Conservation (phyloP, 352 stramenopile genomes). For the Phytopythium aichiense region DNA sequence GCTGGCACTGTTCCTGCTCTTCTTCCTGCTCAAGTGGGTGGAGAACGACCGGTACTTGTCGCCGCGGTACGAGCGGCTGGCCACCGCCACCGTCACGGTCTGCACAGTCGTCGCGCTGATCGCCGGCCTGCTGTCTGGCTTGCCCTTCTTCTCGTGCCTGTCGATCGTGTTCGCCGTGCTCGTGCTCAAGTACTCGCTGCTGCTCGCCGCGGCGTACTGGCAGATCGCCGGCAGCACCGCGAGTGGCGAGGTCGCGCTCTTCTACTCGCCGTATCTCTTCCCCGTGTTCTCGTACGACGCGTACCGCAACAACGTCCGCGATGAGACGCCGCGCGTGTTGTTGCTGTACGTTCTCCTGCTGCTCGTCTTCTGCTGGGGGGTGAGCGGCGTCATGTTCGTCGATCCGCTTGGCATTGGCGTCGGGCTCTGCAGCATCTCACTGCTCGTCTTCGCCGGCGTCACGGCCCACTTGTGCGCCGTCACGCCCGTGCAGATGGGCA, state of each 20-base stretch:
- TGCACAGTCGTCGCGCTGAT: conserved; percentile 36
- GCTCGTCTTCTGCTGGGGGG: conserved; percentile 82
- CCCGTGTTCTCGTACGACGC: conserved; percentile 90
- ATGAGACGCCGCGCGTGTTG: conserved; percentile 72
- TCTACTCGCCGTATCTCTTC: conserved; percentile 88
- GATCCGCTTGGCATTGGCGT: conserved; percentile 88
- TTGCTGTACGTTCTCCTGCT: conserved; percentile 72
- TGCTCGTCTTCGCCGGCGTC: conserved; percentile 73
- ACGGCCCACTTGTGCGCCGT: conserved; percentile 77
- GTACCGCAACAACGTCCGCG: conserved; percentile 87
- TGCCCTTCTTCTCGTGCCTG: conserved; percentile 82
- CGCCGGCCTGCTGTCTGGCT: conserved; percentile 37
- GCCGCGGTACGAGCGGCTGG: conserved; percentile 49
- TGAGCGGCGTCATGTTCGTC: conserved; percentile 86
- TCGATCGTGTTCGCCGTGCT: conserved; percentile 83
- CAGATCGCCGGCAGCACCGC: conserved; percentile 36
- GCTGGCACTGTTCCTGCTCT: conserved; percentile 69
- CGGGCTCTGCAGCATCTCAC: conserved; percentile 77
- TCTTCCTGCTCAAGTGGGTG: conserved; percentile 81
- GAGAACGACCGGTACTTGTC: conserved; percentile 82
- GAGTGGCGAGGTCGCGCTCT: conserved; percentile 52
- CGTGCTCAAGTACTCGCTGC: conserved; percentile 64
- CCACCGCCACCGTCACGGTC: conserved; percentile 32
- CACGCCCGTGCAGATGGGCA: conserved; percentile 85
- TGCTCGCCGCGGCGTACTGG: conserved; percentile 58